Percentiles rank a stretch among this genome's conserved stretches.
phyloP scores from a whole-genome alignment of 169 alveolate species.

The Babesia caballi region DNA sequence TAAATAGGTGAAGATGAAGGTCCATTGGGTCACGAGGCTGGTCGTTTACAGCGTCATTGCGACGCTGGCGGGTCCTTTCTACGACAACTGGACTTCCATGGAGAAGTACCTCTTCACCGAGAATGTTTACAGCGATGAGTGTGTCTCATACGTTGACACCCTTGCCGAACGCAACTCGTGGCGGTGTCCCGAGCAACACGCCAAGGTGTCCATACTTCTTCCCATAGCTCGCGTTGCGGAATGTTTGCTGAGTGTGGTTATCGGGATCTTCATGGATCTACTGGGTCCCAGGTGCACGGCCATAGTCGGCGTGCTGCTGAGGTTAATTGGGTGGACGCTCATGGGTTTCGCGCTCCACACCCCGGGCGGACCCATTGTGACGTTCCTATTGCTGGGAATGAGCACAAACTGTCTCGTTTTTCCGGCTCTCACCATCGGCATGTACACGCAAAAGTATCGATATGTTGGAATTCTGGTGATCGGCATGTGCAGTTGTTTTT shows the following conservation, averaged over 20 bases:
- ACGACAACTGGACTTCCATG: slow-evolving; percentile 60
- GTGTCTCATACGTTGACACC: background rate
- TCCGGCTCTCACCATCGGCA: slow-evolving; percentile 55
- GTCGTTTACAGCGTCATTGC: slow-evolving; percentile 16
- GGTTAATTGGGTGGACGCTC: slow-evolving; percentile 41
- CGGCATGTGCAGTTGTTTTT: slow-evolving; percentile 38
- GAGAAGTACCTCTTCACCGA: slow-evolving; percentile 43
- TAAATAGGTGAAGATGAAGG: slow-evolving; percentile 26
- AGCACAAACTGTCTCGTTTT: slow-evolving; percentile 34
- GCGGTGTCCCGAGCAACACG: slow-evolving; percentile 47
- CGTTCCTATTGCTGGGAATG: slow-evolving; percentile 40
- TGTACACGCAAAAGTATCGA: slow-evolving; percentile 23
- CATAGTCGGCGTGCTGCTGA: slow-evolving; percentile 24
- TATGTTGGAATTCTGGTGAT: slow-evolving; percentile 12
- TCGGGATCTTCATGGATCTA: slow-evolving; percentile 50
- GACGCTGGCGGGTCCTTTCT: slow-evolving; percentile 57
- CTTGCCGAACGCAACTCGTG: slow-evolving; percentile 13
- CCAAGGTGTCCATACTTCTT: slow-evolving; percentile 19
- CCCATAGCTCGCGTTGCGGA: slow-evolving; percentile 43
- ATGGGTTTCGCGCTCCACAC: slow-evolving; percentile 22
- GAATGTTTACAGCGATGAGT: slow-evolving; percentile 26
- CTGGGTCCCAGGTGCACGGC: slow-evolving; percentile 50
- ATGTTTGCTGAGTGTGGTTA: slow-evolving; percentile 10
- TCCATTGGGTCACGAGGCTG: slow-evolving; percentile 22
- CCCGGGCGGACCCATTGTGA: slow-evolving; percentile 4